Base-by-base conservation (phyloP, 441 rosid species). In the Erodium moschatum region DNA sequence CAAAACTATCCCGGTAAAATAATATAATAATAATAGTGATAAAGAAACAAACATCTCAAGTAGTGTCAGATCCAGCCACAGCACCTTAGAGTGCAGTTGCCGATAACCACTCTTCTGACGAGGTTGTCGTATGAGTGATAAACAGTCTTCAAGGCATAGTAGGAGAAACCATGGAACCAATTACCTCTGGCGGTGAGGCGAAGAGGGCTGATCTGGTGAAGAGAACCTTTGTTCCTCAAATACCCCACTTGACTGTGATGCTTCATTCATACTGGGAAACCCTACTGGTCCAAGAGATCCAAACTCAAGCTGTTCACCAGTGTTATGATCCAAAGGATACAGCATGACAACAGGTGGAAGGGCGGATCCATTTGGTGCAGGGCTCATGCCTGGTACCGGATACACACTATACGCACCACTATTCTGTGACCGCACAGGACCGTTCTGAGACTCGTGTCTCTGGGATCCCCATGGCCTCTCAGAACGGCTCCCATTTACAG, bases 171-270 rank as follows among this genome's bases (percentile, higher is more conserved):
- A n/a, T n/a, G n/a, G n/a, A 18, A 58, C 52, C 52, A 46, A 63
- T 81, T 82, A 94, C 87, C 92, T 88, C 68, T 78, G 78, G 60
- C 70, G 76, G 72, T 69, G 31, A 44, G 96, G 88, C 6, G 92
- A 87, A 71, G 97, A 89, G 62, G 94, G 94, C 80, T 84, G 87
- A 76, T 89, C 91, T 56, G 92, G 97, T 64, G 94, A 86, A 71
- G 96, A 79, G 78, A 79, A 86, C 68, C 86, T 84, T 70, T 84
- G 88, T 64, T 86, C 87, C 48, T 85, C 89, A 64, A 75, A 75
- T 13, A 73, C 73, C 64, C 74, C 84, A 74, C 81, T 72, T 0
- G 89, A 77, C 33, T 52, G 77, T 71, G 77, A 79, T 67, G 81
- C 85, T n/a, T 86, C 88, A 65, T 70, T 81, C 8, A n/a, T n/a